Evolutionary conservation across 805 yeast species (phyloP).

Genomic region (Teunomyces stri): DNA sequence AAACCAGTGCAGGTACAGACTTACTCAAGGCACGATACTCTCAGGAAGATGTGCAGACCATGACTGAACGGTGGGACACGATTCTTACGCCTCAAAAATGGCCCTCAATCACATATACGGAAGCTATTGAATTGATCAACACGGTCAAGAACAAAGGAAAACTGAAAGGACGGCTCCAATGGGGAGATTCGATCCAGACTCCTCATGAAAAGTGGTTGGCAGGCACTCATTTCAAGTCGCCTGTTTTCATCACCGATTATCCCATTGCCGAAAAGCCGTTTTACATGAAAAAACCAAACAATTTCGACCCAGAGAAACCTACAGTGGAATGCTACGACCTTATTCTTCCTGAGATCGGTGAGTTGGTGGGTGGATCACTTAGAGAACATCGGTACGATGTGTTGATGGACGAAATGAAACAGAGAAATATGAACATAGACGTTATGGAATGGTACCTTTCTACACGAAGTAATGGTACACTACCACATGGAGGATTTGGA

Average conservation of each 20-base stretch:
- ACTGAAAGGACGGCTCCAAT: conserved; percentile 28
- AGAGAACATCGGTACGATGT: conserved; percentile 67
- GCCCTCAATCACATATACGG: conserved; percentile 70
- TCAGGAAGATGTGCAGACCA: conserved; percentile 32
- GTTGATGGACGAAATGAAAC: conserved; percentile 49
- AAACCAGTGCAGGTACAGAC: conserved; percentile 26
- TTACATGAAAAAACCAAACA: conserved; percentile 70
- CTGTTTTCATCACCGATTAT: conserved; percentile 88
- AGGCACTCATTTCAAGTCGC: conserved; percentile 59
- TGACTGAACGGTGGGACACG: conserved; percentile 57
- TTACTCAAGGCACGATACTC: conserved; percentile 36
- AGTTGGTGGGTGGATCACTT: conserved; percentile 89
- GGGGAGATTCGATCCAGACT: conserved; percentile 75
- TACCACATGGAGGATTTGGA: conserved; percentile 97
- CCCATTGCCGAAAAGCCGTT: conserved; percentile 82
- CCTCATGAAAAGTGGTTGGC: conserved; percentile 94
- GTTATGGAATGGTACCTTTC: conserved; percentile 79
- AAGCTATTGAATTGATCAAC: conserved; percentile 59
- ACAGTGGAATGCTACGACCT: conserved; percentile 92
- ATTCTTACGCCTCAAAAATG: conserved; percentile 49
- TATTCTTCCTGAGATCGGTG: conserved; percentile 88
- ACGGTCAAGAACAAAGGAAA: conserved; percentile 43
- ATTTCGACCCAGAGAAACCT: conserved; percentile 25
- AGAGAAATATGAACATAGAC: conserved; percentile 54
- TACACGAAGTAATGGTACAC: conserved; percentile 70